Base-by-base conservation (phyloP, 352 stramenopile genomes). In the Pythium phragmitis region DNA sequence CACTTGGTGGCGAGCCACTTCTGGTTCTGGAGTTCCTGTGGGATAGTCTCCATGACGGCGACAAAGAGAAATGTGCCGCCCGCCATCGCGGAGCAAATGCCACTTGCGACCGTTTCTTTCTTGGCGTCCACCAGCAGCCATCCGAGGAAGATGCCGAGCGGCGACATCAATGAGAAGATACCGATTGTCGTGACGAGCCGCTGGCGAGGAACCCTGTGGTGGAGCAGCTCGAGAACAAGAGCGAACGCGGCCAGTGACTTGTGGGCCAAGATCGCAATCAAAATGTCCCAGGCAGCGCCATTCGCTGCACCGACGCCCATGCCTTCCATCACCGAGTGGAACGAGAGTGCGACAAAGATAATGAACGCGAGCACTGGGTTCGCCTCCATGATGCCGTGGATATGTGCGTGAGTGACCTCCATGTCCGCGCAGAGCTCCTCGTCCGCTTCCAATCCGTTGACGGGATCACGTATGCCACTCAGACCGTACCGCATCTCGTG, bases 301-400 rank as follows among this genome's bases (percentile, higher is more conserved):
- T 65, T 79, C 5, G 83, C 75, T 2, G 85, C 85, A 19, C 85
- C 85, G 42, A 94, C 79, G 60, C 83, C 85, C 74, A 94, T 89
- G 43, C 85, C 85, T 70, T 94, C 85, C 83, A 94, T 91, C 26
- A 92, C 66, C 13, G 85, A 94, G 65, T 94, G 85, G 69, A 94
- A 92, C 4, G 85, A 94, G 36, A 94, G 69, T 36, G 85, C 85
- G 13, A 80, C 64, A 63, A 92, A 91, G n/a, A 94, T 74, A 8
- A 90, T 72, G n/a, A 91, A 74, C 28, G 83, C 82, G 33, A 92
- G 57, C 28, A 85, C 68, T 16, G 79, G 77, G 43, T 88, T 88
- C 14, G 64, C 65, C 56, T 88, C 75, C 45, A 91, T 76, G 49
- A 92, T 80, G 26, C 73, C 75, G 67, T 88, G 75, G 41, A 85